Conservation (phyloP, 2,329 filamentous ascomycete genomes). For the Penicillium sp. region DNA sequence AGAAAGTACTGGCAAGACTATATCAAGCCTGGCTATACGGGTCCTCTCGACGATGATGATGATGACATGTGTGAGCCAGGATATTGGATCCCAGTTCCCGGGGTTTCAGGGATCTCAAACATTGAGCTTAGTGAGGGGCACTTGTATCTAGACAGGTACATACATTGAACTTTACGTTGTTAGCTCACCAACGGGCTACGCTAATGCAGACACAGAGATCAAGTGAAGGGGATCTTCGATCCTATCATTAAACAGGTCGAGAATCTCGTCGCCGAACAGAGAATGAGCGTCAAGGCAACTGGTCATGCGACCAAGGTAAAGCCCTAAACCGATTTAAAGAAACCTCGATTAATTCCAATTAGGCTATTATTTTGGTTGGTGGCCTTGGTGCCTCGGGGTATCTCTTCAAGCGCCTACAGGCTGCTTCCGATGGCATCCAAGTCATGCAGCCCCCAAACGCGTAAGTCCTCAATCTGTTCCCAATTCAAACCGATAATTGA, state of each 20-base stretch:
- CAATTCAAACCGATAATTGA: background rate
- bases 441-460: constrained; percentile 35
- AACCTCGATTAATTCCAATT: background rate
- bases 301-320: constrained; percentile 10
- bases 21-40: constrained; percentile 27
- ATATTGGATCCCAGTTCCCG: constrained; percentile 25
- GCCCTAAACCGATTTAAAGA: background rate
- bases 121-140: constrained; percentile 22
- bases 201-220: constrained; percentile 11
- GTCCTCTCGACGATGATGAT: constrained; percentile 18
- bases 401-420: constrained; percentile 31
- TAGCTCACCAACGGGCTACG: too few relatives aligned
- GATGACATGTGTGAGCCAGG: constrained; percentile 25
- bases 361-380: constrained; percentile 40
- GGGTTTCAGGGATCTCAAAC: constrained; percentile 19
- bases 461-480: constrained; percentile 14
- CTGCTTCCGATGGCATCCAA: constrained; percentile 21
- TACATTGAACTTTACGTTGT: background rate
- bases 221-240: constrained; percentile 29
- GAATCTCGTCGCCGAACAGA: constrained; percentile 24
- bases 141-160: constrained; percentile 20
- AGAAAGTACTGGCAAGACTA: constrained; percentile 31
- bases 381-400: constrained; percentile 41
- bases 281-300: background rate
- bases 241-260: constrained; percentile 28